Percentiles rank a stretch among this genome's conserved stretches.
These are phyloP conservation scores for Neurospora sp. DNA, from an alignment of 495 filamentous ascomycete genomes.

Conservation along the genomic window DNA sequence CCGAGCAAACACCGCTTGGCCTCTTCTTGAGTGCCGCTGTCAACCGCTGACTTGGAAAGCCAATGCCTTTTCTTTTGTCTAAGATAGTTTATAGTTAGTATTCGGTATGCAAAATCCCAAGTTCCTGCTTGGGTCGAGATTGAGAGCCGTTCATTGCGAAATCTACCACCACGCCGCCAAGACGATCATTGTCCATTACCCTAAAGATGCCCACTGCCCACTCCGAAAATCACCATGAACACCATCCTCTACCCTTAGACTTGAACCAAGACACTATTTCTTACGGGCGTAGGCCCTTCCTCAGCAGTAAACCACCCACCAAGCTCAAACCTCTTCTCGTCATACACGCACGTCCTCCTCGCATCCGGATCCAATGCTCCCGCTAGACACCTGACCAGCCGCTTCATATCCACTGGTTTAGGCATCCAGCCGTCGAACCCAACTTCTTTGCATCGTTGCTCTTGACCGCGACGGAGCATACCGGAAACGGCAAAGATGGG, in stretches of 20 bases:
- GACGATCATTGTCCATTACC: not conserved
- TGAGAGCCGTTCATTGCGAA: not conserved
- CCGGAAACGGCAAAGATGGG: constrained; percentile 14
- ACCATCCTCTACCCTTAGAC: too few relatives aligned
- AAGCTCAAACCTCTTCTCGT: constrained; percentile 8
- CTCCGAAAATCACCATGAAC: not conserved
- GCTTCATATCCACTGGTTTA: constrained; percentile 54
- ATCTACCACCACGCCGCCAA: not conserved
- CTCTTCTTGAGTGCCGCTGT: too few relatives aligned
- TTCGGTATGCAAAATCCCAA: not conserved
- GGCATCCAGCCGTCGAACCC: constrained; percentile 67
- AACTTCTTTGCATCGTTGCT: constrained; percentile 4
- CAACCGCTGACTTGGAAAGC: too few relatives aligned
- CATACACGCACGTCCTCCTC: constrained; percentile 4
- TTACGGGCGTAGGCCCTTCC: too few relatives aligned
- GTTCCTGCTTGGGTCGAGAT: not conserved
- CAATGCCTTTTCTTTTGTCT: not conserved
- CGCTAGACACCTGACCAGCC: constrained; percentile 4
- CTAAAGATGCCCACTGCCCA: not conserved
- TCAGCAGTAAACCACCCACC: constrained; percentile 13
- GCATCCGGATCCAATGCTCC: constrained; percentile 7
- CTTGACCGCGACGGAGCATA: constrained; percentile 14
- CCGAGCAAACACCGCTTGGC: too few relatives aligned
- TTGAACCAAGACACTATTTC: too few relatives aligned
- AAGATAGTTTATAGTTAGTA: too few relatives aligned